Percentiles rank a stretch among this genome's conserved stretches.
Evolutionary conservation across 2,329 filamentous ascomycete genomes (phyloP).

Genomic region (Lecanicillium sp.): DNA sequence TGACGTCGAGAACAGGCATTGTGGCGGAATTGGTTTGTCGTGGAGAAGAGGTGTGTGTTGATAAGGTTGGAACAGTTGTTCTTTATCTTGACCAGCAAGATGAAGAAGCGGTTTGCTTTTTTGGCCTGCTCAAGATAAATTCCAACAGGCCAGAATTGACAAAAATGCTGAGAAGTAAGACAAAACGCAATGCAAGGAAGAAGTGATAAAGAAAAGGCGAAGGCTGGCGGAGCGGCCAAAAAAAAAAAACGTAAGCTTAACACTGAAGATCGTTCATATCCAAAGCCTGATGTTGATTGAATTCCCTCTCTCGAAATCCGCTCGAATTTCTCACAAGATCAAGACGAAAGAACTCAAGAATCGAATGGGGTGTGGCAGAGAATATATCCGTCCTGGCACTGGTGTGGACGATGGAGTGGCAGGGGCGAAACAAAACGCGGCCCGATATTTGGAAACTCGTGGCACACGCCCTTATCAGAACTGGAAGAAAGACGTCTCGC

Average conservation of each 20-base stretch:
- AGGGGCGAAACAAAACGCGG: neutral
- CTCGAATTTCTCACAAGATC: neutral
- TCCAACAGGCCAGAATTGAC: neutral
- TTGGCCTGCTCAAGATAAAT: neutral
- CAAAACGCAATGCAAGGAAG: neutral
- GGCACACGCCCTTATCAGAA: neutral
- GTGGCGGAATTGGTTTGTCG: neutral
- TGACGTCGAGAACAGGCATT: conserved; percentile 34
- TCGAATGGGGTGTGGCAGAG: neutral
- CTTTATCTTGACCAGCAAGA: conserved; percentile 8
- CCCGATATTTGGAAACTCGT: conserved; percentile 1
- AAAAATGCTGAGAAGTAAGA: no score
- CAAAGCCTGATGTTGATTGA: neutral
- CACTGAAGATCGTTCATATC: neutral
- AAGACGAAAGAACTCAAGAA: neutral
- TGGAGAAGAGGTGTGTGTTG: neutral
- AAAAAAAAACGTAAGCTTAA: neutral
- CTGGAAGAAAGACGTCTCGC: neutral
- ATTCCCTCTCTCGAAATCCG: neutral
- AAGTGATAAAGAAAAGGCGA: neutral
- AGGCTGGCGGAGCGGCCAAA: neutral
- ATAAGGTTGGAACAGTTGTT: neutral
- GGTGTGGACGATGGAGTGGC: neutral
- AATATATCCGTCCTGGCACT: neutral
- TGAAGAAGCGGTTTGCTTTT: neutral